These are phyloP conservation scores for Neodidymelliopsis sp. DNA, from an alignment of 2,329 filamentous ascomycete genomes.

Conservation along the genomic window DNA sequence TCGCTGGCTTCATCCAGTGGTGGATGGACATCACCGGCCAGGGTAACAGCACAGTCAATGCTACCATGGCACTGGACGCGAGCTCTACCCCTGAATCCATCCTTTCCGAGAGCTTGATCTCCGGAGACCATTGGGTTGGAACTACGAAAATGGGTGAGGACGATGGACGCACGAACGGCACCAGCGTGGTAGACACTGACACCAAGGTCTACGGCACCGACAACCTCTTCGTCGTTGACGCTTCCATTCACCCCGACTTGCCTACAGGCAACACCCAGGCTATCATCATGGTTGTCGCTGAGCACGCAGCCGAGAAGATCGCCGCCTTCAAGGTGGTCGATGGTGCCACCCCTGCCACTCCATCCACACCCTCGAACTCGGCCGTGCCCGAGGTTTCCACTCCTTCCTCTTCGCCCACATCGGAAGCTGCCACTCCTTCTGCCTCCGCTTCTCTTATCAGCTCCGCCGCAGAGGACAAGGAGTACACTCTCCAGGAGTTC, in stretches of 20 bases:
- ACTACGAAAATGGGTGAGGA: constrained; percentile 19
- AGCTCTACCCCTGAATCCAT: constrained; percentile 11
- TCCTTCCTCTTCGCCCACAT: constrained; percentile 10
- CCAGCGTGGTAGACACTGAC: constrained; percentile 42
- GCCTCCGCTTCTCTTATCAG: background rate
- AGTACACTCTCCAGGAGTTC: constrained; percentile 13
- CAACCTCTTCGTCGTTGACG: constrained; percentile 56
- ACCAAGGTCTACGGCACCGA: constrained; percentile 55
- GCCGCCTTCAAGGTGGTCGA: constrained; percentile 48
- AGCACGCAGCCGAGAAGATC: constrained; percentile 65
- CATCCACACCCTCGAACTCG: constrained; percentile 19
- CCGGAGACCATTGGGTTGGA: constrained; percentile 16
- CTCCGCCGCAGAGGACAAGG: constrained; percentile 1
- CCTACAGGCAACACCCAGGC: constrained; percentile 72
- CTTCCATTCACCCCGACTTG: constrained; percentile 68
- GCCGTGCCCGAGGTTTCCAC: constrained; percentile 3
- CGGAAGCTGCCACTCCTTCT: constrained; percentile 2
- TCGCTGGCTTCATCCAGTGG: constrained; percentile 18
- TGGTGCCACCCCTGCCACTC: constrained; percentile 53
- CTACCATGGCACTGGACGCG: constrained; percentile 14
- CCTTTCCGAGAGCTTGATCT: constrained; percentile 7
- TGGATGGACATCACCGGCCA: constrained; percentile 14
- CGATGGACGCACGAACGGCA: constrained; percentile 43
- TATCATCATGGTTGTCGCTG: constrained; percentile 70
- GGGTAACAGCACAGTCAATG: constrained; percentile 12